Evolutionary conservation across 2,329 filamentous ascomycete genomes (phyloP).

Genomic region (Aspergillus bombycis): DNA sequence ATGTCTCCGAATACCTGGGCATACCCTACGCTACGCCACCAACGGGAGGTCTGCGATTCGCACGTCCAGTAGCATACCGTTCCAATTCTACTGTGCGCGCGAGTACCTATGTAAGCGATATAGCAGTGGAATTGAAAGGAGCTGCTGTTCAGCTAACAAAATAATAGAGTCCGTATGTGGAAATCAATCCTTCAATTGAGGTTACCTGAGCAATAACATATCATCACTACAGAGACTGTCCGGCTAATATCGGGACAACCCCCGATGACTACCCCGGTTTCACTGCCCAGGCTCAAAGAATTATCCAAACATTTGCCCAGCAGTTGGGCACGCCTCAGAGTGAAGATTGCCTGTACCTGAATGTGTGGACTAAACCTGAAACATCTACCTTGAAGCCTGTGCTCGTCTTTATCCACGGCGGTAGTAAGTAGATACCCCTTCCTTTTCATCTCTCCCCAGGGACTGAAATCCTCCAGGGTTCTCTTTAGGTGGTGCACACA

Average conservation of each 20-base stretch:
- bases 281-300: constrained; percentile 23
- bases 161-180: constrained; percentile 20
- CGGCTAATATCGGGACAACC: constrained; percentile 21
- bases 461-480: constrained; percentile 33
- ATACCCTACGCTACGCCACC: constrained; percentile 34
- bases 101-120: constrained; percentile 15
- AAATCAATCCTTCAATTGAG: neutral
- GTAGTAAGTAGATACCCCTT: constrained; percentile 31
- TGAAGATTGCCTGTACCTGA: constrained; percentile 42
- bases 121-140: too few species aligned
- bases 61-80: constrained; percentile 23
- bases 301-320: constrained; percentile 26
- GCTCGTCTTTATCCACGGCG: constrained; percentile 47
- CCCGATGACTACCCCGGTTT: constrained; percentile 24
- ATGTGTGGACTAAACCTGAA: constrained; percentile 34
- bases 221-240: constrained; percentile 23
- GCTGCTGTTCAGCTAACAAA: neutral
- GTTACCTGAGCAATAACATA: neutral
- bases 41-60: constrained; percentile 31
- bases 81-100: constrained; percentile 15
- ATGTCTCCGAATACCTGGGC: constrained; percentile 31
- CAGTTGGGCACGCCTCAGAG: constrained; percentile 30
- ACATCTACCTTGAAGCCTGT: constrained; percentile 36
- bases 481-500: constrained; percentile 38
- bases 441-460: neutral